Percentiles rank a stretch among this genome's conserved stretches.
Conservation (phyloP, 371 early-diverging fungal species). For the Rhizopus microsporus region DNA sequence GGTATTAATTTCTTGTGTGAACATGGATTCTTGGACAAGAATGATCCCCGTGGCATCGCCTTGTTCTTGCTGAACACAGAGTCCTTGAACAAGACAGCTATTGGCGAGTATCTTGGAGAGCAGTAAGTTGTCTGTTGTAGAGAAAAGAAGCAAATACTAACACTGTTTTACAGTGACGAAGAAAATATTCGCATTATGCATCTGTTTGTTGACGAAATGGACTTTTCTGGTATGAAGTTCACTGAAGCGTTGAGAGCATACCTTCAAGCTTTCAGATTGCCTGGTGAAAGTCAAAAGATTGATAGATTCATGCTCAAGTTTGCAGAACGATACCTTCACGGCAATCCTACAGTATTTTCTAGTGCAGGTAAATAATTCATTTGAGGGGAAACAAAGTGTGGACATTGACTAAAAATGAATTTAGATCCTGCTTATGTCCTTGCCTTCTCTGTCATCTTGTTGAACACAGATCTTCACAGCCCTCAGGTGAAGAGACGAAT, state of each 20-base stretch:
- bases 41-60: conserved; percentile 68
- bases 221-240: conserved; percentile 77
- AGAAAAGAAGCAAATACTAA: background rate
- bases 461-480: conserved; percentile 96
- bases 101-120: conserved; percentile 97
- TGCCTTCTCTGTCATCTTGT: conserved; percentile 92
- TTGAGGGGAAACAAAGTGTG: background rate
- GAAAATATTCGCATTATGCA: conserved; percentile 93
- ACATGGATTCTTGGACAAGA: conserved; percentile 60
- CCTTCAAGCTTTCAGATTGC: conserved; percentile 92
- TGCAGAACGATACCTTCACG: conserved; percentile 87
- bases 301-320: conserved; percentile 98
- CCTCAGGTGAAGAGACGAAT: conserved; percentile 90
- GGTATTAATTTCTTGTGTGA: conserved; percentile 78
- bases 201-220: conserved; percentile 90
- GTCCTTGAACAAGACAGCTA: conserved; percentile 78
- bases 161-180: conserved; percentile 52
- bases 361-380: conserved; percentile 56
- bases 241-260: conserved; percentile 87
- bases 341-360: conserved; percentile 73
- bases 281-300: conserved; percentile 98
- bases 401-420: background rate
- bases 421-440: conserved; percentile 90
- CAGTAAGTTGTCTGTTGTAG: conserved; percentile 39
- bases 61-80: conserved; percentile 73